Evolutionary conservation across 2,329 filamentous ascomycete species (phyloP).

Genomic region (Sphaerulina musiva): DNA sequence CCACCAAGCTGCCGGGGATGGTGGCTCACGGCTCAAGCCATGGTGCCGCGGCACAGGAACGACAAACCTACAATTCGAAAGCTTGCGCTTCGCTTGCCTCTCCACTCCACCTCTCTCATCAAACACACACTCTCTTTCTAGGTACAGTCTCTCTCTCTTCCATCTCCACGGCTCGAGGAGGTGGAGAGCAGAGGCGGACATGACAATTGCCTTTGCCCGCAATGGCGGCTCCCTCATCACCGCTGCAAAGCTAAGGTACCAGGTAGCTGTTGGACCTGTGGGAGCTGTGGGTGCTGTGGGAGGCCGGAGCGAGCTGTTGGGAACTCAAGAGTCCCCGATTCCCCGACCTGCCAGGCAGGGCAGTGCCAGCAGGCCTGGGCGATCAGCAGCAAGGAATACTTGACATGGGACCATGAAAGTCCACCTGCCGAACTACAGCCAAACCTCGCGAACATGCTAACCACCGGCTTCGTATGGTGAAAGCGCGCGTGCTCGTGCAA

Average conservation of each 20-base stretch:
- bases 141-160: too few species aligned
- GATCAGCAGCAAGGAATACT: slow-evolving; percentile 11
- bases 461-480: slow-evolving; percentile 17
- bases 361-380: slow-evolving; percentile 10
- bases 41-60: slow-evolving; percentile 17
- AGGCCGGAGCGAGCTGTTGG: background rate
- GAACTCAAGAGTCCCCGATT: slow-evolving; percentile 9
- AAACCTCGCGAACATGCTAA: slow-evolving; percentile 4
- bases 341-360: too few species aligned
- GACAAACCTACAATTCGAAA: slow-evolving; percentile 15
- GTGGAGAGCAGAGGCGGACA: background rate
- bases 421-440: slow-evolving; percentile 17
- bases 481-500: slow-evolving; percentile 1
- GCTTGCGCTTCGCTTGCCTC: slow-evolving; percentile 2
- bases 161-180: too few species aligned
- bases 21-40: slow-evolving; percentile 13
- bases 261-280: too few species aligned
- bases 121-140: too few species aligned
- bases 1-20: slow-evolving; percentile 18
- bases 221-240: background rate
- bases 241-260: background rate
- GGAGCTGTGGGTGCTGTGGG: too few species aligned
- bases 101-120: background rate
- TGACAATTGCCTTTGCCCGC: slow-evolving; percentile 11
- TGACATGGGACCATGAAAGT: background rate